A percentile compares a stretch with the other conserved stretches of the same genome.
These are phyloP conservation scores for Passalora sequoiae DNA, from an alignment of 2,329 filamentous ascomycete species.

Conservation along the genomic window DNA sequence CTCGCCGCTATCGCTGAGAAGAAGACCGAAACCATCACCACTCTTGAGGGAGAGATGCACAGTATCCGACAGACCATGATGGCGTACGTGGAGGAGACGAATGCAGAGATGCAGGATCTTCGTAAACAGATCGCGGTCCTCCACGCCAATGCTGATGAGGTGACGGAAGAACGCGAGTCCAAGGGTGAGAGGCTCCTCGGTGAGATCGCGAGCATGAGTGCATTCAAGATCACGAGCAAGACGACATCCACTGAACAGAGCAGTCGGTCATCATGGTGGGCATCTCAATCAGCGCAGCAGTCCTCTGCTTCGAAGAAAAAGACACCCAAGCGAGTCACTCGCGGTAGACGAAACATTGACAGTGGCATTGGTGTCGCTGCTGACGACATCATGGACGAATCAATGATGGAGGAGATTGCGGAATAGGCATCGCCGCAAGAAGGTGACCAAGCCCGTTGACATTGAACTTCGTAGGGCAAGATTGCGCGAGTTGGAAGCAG, in stretches of 20 bases:
- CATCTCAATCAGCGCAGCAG: neutral
- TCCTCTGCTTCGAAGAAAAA: neutral
- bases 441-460: no score
- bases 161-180: neutral
- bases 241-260: neutral
- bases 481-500: no score
- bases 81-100: constrained; percentile 4
- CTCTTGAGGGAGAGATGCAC: constrained; percentile 23
- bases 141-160: neutral
- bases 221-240: neutral
- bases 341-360: neutral
- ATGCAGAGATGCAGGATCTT: constrained; percentile 5
- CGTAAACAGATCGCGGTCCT: neutral
- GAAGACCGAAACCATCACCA: constrained; percentile 23
- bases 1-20: constrained; percentile 20
- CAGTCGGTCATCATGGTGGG: no score
- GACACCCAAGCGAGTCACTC: neutral
- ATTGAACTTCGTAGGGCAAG: no score
- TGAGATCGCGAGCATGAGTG: constrained; percentile 1
- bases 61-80: constrained; percentile 3
- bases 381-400: neutral
- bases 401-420: no score
- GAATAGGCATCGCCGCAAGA: no score
- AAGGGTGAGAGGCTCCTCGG: neutral
- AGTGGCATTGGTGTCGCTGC: neutral